Evolutionary conservation across 805 yeast genomes (phyloP), one percentile per base, ranked within the genome.

Genomic region (Candida tammaniensis): DNA sequence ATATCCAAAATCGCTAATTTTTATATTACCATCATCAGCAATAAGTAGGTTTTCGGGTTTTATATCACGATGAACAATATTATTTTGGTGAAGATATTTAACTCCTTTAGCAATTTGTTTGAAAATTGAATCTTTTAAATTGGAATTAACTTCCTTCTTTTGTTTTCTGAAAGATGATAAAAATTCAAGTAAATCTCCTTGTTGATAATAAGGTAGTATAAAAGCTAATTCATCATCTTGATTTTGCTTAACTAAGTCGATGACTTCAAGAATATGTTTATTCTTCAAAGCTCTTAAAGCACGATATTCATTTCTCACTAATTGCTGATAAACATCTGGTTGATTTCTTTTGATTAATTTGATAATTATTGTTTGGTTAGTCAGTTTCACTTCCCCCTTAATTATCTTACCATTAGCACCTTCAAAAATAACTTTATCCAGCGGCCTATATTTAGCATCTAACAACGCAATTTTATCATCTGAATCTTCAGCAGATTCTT

Each of bases 31-130:
- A 10, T 54, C 44, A 7, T 46, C 49, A 44, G 68, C 76, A 27
- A 75, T 64, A 15, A 76, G 48, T 27, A 70, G 60, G 49, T 76
- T 76, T 39, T 75, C 80, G 2, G 80, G 80, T 44, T 75, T 75
- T 28, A 75, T 52, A 42, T 75, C 81, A 16, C 80, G 44, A 45
- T 75, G 81, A 7, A 60, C 70, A 3, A 76, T 64, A 10, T 55
- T 51, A 11, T 58, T 52, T 6, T 52, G 40, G 46, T 76, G 81
- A 13, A 76, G 49, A 35, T 50, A 69, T 30, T 61, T 55, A 15
- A 74, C 74, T 0, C 70, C 77, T 27, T 57, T 54, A 12, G 68
- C 62, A n/a, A 64, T 54, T 37, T 65, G 71, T 47, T 66, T 66
- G 51, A 74, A 75, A 1, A 73, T 47, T 13, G 61, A 56, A 44